Base-by-base conservation (phyloP, 106 monocot genomes). In the Dioscorea zingiberensis region DNA sequence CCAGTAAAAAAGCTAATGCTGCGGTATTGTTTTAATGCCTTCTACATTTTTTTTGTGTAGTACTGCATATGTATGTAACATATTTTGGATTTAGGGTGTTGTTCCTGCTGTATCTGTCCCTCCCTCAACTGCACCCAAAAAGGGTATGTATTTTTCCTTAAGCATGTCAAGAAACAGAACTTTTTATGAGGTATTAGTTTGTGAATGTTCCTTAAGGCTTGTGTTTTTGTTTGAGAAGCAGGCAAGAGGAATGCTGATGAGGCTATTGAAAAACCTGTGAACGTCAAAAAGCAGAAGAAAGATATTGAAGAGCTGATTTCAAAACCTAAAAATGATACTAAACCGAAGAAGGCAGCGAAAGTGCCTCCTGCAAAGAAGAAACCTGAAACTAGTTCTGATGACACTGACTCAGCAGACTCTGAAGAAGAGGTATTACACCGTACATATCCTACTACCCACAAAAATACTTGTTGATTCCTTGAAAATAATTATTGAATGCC, bases 191-290 rank as follows among this genome's bases (percentile, higher is more conserved):
- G 29, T 26, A 7, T 25, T 54, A 28, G n/a, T 29, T 44, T 6
- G 54, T 27, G 5, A 44, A 25, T 64, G 21, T 57, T 23, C 15
- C n/a, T 30, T 47, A 4, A 47, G 24, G 32, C 6, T 18, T 25
- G 13, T 21, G 25, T 27, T 55, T 55, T 14, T 54, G 65, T 30
- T 55, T 38, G 30, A n/a, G 47, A 26, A 54, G 6, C 69, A 84
- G 88, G 78, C 15, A 88, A 88, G 78, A 81, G 88, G 73, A 68
- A 77, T 60, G 78, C 84, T n/a, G 88, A 78, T 44, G 81, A 76
- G 27, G 72, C 59, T 30, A 51, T 84, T 21, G 84, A 81, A 59
- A 84, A 88, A 44, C 26, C 63, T 0, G 58, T 64, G 13, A 84
- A 67, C 49, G 64, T 81, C 16, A 88, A 88, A 68, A 88, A 88